Conservation (phyloP, 306 rosid genomes). For the Castanospermum australe region DNA sequence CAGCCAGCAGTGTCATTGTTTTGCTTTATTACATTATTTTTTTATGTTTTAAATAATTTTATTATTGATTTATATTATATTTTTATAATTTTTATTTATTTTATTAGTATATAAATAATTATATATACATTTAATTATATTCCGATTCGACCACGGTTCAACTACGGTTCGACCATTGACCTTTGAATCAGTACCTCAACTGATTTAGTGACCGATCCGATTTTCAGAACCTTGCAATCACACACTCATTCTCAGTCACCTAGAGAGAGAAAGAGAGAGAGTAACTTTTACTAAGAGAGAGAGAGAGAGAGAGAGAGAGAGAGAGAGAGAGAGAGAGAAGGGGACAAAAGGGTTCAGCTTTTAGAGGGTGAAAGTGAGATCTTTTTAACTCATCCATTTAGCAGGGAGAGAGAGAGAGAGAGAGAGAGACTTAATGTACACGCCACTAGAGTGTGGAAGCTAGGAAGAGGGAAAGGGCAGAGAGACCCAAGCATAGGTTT, state of each 20-base stretch:
- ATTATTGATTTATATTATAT: too few relatives aligned
- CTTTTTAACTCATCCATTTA: neutral
- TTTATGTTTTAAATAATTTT: too few relatives aligned
- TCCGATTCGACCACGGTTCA: too few relatives aligned
- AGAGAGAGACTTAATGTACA: neutral
- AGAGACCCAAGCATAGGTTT: neutral
- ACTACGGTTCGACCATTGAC: too few relatives aligned
- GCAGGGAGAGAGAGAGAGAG: neutral
- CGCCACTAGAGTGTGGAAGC: neutral
- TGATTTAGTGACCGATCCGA: too few relatives aligned
- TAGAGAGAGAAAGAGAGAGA: neutral
- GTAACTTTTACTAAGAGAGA: neutral
- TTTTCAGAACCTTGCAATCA: too few relatives aligned
- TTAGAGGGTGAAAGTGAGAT: constrained; percentile 10
- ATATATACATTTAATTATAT: too few relatives aligned
- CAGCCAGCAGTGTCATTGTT: too few relatives aligned
- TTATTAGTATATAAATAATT: too few relatives aligned
- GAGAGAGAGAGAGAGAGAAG: neutral
- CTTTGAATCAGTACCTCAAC: too few relatives aligned
- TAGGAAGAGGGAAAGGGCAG: neutral
- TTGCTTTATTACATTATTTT: too few relatives aligned
- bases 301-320: constrained; percentile 6
- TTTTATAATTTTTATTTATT: too few relatives aligned
- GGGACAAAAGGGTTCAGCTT: constrained; percentile 24
- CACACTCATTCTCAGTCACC: neutral